A percentile compares a stretch with the other conserved stretches of the same genome.
These are phyloP conservation scores for Stagonosporopsis tanaceti DNA, from an alignment of 2,329 filamentous ascomycete species.

Conservation along the genomic window DNA sequence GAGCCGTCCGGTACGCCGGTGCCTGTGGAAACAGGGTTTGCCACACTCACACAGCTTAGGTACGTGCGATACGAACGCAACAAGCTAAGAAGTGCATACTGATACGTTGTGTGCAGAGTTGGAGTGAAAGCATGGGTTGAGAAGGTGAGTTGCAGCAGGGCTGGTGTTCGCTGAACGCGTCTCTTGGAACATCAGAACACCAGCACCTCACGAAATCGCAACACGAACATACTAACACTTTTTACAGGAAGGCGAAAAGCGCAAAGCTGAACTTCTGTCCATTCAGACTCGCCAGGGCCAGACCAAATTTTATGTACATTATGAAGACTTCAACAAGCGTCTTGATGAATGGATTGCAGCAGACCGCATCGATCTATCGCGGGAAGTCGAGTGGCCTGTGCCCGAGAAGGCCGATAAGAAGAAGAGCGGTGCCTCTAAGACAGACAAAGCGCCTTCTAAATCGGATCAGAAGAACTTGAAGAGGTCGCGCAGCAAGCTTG, in stretches of 20 bases:
- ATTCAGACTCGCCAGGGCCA: constrained; percentile 90
- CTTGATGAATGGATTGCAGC: constrained; percentile 87
- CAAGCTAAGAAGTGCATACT: constrained; percentile 36
- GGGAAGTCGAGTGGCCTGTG: constrained; percentile 95
- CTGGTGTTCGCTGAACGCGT: constrained; percentile 11
- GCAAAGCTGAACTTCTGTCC: constrained; percentile 95
- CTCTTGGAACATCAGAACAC: constrained; percentile 23
- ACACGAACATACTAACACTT: constrained; percentile 24
- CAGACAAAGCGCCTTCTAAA: constrained; percentile 51
- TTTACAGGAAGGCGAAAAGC: constrained; percentile 75
- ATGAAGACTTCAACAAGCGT: constrained; percentile 97
- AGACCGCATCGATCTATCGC: constrained; percentile 81
- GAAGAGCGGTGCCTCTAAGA: constrained; percentile 67
- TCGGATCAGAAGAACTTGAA: constrained; percentile 58
- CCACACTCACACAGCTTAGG: constrained; percentile 84
- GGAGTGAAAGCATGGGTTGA: constrained; percentile 73
- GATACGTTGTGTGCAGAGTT: constrained; percentile 58
- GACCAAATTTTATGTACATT: constrained; percentile 93
- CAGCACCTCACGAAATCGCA: background rate
- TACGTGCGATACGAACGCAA: constrained; percentile 56
- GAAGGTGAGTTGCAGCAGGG: constrained; percentile 63
- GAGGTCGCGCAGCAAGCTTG: constrained; percentile 55
- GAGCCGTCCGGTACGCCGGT: constrained; percentile 64
- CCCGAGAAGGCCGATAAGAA: constrained; percentile 89
- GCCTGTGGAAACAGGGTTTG: constrained; percentile 77